A percentile compares a stretch with the other conserved stretches of the same genome.
Conservation (phyloP, 2,329 filamentous ascomycete species). For the Ophiostoma angusticollis region DNA sequence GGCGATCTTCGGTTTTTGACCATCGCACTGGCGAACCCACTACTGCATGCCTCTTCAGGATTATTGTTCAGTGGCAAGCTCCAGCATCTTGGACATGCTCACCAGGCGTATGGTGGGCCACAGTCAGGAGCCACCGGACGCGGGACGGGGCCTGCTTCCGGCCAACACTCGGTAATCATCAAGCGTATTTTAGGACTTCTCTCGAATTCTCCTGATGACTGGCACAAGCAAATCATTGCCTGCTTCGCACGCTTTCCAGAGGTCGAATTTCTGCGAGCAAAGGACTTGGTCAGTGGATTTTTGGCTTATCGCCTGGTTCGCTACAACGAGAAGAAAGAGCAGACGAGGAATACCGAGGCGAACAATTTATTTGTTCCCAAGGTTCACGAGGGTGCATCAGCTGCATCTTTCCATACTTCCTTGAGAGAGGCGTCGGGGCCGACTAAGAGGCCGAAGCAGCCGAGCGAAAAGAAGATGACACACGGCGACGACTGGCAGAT, state of each 20-base stretch:
- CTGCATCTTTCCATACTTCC: slow-evolving; percentile 66
- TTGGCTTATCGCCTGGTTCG: slow-evolving; percentile 67
- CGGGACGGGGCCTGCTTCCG: slow-evolving; percentile 34
- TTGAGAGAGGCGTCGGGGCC: slow-evolving; percentile 41
- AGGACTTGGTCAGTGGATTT: slow-evolving; percentile 67
- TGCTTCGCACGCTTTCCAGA: slow-evolving; percentile 67
- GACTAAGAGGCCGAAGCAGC: slow-evolving; percentile 36
- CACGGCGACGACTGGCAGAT: slow-evolving; percentile 88
- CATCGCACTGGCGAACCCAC: slow-evolving; percentile 65
- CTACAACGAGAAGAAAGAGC: slow-evolving; percentile 54
- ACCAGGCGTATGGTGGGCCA: slow-evolving; percentile 3
- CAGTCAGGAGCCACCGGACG: slow-evolving; percentile 13
- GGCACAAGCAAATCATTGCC: slow-evolving; percentile 61
- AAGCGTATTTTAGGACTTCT: slow-evolving; percentile 74
- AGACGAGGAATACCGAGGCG: slow-evolving; percentile 40
- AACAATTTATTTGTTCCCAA: slow-evolving; percentile 60
- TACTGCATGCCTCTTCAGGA: slow-evolving; percentile 42
- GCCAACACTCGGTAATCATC: slow-evolving; percentile 69
- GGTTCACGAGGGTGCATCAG: slow-evolving; percentile 51
- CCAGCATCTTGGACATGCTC: slow-evolving; percentile 14
- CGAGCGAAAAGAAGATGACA: slow-evolving; percentile 41
- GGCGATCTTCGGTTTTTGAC: slow-evolving; percentile 66
- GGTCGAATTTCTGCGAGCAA: slow-evolving; percentile 54
- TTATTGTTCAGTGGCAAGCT: slow-evolving; percentile 29
- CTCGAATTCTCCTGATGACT: slow-evolving; percentile 60